These are phyloP conservation scores for Jimgerdemannia lactiflua DNA, from an alignment of 192 early-diverging fungal species.

Conservation along the genomic window DNA sequence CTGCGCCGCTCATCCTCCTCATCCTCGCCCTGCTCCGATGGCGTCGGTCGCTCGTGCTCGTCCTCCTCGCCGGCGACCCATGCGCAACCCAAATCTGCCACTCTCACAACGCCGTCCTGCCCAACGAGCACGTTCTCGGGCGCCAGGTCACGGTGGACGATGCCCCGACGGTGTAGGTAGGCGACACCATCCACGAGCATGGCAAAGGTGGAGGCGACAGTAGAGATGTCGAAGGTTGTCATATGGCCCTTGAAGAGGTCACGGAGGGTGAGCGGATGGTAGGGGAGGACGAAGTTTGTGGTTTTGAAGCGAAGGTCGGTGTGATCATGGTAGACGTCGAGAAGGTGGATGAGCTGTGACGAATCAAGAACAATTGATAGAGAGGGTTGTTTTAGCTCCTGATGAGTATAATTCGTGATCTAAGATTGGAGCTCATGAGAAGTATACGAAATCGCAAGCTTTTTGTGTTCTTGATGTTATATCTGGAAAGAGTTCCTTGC, in stretches of 20 bases:
- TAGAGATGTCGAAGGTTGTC: background rate
- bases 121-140: slow-evolving; percentile 83
- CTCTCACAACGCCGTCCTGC: slow-evolving; percentile 32
- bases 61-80: background rate
- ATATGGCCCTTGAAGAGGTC: slow-evolving; percentile 5
- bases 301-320: background rate
- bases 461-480: background rate
- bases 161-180: slow-evolving; percentile 70
- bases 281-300: slow-evolving; percentile 3
- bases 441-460: no score
- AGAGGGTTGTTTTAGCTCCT: no score
- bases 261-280: slow-evolving; percentile 12
- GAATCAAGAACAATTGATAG: background rate
- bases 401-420: no score
- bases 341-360: background rate
- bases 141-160: slow-evolving; percentile 88
- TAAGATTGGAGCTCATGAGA: no score
- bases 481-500: background rate
- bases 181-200: slow-evolving; percentile 72
- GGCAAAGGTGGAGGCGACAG: slow-evolving; percentile 30
- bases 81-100: slow-evolving; percentile 76
- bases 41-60: slow-evolving; percentile 1
- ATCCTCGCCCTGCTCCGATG: slow-evolving; percentile 2
- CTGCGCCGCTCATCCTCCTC: background rate
- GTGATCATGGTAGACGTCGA: background rate